Evolutionary conservation across 148 eudicot species (phyloP).

Genomic region (Vaccinium macrocarpon): DNA sequence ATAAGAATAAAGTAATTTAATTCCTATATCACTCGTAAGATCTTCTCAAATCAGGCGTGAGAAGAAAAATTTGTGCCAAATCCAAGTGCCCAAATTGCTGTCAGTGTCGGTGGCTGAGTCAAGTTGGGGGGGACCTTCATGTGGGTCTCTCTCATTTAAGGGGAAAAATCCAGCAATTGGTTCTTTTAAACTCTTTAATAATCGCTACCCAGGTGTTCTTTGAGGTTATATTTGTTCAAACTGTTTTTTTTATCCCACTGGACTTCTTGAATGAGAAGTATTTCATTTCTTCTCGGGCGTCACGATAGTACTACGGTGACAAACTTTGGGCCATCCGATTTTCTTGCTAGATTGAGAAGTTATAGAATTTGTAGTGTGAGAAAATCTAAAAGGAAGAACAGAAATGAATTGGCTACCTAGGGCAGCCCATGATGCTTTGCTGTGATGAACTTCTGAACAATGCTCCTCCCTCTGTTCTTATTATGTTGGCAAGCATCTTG

Average conservation of each 20-base stretch:
- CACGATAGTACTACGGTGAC: not conserved
- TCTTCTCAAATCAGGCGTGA: too few relatives aligned
- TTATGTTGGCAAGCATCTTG: slow-evolving; percentile 11
- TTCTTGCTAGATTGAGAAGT: not conserved
- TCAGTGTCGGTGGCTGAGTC: too few relatives aligned
- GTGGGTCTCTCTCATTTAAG: too few relatives aligned
- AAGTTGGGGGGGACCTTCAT: too few relatives aligned
- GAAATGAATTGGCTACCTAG: not conserved
- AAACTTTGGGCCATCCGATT: not conserved
- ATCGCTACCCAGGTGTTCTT: not conserved
- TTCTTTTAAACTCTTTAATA: not conserved
- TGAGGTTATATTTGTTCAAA: not conserved
- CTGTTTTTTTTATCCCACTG: not conserved
- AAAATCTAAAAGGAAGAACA: not conserved
- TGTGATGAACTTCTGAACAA: not conserved
- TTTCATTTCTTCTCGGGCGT: not conserved
- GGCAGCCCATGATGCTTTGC: slow-evolving; percentile 7
- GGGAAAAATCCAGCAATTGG: not conserved
- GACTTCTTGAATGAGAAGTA: not conserved
- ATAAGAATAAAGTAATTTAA: too few relatives aligned
- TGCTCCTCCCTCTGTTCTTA: slow-evolving; percentile 7
- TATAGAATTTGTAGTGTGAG: not conserved
- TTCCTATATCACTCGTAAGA: too few relatives aligned
- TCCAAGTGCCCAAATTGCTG: too few relatives aligned
- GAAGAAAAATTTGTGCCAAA: too few relatives aligned